These are phyloP conservation scores for Boletus vinaceobasis DNA, from an alignment of 768 basidiomycete genomes.

Conservation along the genomic window DNA sequence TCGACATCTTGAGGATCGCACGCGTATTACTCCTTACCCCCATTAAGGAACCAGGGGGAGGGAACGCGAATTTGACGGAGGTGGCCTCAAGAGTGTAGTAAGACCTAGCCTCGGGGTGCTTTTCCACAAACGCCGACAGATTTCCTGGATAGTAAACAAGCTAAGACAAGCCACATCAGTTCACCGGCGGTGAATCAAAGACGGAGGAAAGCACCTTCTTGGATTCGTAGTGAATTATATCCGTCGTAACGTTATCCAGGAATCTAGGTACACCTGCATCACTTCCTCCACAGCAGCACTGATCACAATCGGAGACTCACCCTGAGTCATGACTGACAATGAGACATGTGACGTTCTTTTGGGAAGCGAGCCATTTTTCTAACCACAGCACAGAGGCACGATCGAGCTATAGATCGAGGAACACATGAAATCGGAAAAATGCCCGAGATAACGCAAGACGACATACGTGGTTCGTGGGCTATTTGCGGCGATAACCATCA, in stretches of 20 bases:
- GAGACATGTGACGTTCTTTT: constrained; percentile 83
- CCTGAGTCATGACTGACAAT: constrained; percentile 97
- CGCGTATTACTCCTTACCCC: constrained; percentile 95
- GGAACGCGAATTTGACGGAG: constrained; percentile 93
- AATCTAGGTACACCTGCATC: constrained; percentile 51
- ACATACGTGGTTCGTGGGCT: constrained; percentile 91
- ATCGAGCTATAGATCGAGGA: constrained; percentile 54
- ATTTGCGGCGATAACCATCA: constrained; percentile 27
- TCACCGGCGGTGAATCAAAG: constrained; percentile 15
- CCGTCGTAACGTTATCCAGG: constrained; percentile 91
- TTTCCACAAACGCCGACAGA: constrained; percentile 83
- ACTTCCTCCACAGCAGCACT: constrained; percentile 4
- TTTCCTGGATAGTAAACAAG: constrained; percentile 94
- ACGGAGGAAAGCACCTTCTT: constrained; percentile 63
- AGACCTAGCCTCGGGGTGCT: constrained; percentile 89
- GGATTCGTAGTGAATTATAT: constrained; percentile 94
- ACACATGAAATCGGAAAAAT: constrained; percentile 12
- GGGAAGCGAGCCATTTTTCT: constrained; percentile 78
- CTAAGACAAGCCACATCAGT: constrained; percentile 35
- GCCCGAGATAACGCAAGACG: constrained; percentile 13
- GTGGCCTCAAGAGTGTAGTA: constrained; percentile 96
- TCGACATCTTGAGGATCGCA: constrained; percentile 88
- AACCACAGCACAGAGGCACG: constrained; percentile 87
- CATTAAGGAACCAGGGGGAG: constrained; percentile 93
- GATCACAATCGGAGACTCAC: constrained; percentile 41